Evolutionary conservation across 108 stramenopile genomes (phyloP).

Genomic region (Pseudonitzschia pungens): DNA sequence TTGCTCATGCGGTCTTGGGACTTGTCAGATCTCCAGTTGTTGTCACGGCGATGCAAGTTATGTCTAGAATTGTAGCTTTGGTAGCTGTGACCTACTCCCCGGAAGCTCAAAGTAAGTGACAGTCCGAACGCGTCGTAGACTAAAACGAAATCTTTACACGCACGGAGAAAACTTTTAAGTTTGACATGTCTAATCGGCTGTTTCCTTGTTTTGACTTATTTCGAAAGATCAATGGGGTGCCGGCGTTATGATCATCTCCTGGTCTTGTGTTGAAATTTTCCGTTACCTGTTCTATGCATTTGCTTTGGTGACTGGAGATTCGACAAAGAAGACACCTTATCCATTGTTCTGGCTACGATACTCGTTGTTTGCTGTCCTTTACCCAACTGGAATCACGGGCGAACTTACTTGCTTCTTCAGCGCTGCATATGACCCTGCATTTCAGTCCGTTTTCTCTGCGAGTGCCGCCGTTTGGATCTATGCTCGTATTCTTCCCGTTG

Average conservation of each 20-base stretch:
- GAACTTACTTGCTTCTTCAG: slow-evolving; percentile 81
- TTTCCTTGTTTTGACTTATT: neutral
- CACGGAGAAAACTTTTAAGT: neutral
- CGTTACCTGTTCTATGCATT: slow-evolving; percentile 94
- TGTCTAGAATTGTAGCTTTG: slow-evolving; percentile 80
- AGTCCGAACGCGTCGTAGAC: neutral
- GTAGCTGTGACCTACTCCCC: slow-evolving; percentile 65
- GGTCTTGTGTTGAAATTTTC: slow-evolving; percentile 89
- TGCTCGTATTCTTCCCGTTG: slow-evolving; percentile 58
- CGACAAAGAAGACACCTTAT: slow-evolving; percentile 87
- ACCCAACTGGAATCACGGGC: slow-evolving; percentile 94
- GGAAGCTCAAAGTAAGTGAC: slow-evolving; percentile 71
- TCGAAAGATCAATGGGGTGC: slow-evolving; percentile 67
- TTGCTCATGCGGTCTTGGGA: slow-evolving; percentile 89
- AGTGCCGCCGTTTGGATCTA: slow-evolving; percentile 43
- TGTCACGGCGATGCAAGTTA: slow-evolving; percentile 93
- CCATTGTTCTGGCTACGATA: slow-evolving; percentile 97
- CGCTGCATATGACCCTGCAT: slow-evolving; percentile 58
- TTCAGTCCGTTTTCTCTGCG: slow-evolving; percentile 33
- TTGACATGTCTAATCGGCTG: neutral
- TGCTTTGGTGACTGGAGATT: slow-evolving; percentile 83
- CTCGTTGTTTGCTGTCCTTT: slow-evolving; percentile 91
- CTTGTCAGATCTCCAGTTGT: slow-evolving; percentile 91
- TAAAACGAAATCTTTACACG: neutral
- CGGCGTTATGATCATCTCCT: slow-evolving; percentile 85